Base-by-base conservation (phyloP, 2,329 filamentous ascomycete species). In the Calonectria pseudoreteaudii region DNA sequence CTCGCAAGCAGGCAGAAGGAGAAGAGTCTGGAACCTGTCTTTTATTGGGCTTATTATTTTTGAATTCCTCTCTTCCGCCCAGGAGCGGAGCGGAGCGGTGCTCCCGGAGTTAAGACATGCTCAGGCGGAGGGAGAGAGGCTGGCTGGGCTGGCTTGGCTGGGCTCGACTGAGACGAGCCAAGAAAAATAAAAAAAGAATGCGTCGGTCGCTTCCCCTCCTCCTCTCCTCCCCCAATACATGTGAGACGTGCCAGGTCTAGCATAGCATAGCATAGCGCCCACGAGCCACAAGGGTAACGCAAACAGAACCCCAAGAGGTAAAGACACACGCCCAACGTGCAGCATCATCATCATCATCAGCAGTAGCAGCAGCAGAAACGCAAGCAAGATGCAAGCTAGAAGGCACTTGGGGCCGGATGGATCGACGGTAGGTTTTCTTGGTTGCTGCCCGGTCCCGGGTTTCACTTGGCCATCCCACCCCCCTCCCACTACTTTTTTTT, bases 221-320 rank as follows among this genome's bases (percentile, higher is more conserved):
- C n/a, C n/a, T n/a, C 13, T 13, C 13, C 36, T 14, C 38, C 16
- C 60, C 60, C 49, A 44, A 30, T 66, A 49, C 38, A 47, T 44
- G 52, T 72, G 70, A 72, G 70, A 72, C 65, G 47, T 66, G 20
- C 20, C 53, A 47, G 62, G 70, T 68, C 70, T 68, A 56, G 44
- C 64, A 71, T 66, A 44, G 44, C 64, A 71, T 66, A 44, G 41
- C 41, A 44, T 66, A n/a, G 41, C 41, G 16, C 18, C 14, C 41
- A 18, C 60, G 64, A n/a, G 20, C 30, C 49, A 26, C 66, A 58
- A 68, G 36, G 50, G 47, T 36, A 65, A 44, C 66, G 28, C 66
- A 58, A 62, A 62, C 56, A 41, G 23, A 30, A 56, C 52, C 41
- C 23, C 56, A 36, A 41, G 10, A 36, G 38, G 13, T 9, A 58